These are phyloP conservation scores for Sarcodon sp. DNA, from an alignment of 768 basidiomycete species.

Conservation along the genomic window DNA sequence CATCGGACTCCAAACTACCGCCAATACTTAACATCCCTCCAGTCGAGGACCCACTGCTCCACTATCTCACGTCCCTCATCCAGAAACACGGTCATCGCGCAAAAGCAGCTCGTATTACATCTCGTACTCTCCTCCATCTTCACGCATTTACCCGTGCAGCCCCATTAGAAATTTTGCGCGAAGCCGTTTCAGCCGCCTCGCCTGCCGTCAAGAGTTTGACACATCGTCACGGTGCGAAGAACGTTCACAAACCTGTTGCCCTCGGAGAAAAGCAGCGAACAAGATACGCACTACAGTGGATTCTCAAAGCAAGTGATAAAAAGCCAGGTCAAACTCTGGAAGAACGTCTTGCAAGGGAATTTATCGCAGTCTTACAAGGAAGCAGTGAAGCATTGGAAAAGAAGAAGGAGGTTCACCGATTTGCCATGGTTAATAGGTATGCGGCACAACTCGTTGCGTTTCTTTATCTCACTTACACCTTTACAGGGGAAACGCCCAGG, in stretches of 20 bases:
- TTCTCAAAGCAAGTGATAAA: slow-evolving; percentile 48
- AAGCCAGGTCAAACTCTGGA: slow-evolving; percentile 44
- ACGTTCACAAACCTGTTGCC: slow-evolving; percentile 50
- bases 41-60: slow-evolving; percentile 61
- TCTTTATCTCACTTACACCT: not conserved
- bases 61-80: slow-evolving; percentile 48
- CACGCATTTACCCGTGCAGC: slow-evolving; percentile 63
- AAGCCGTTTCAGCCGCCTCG: slow-evolving; percentile 54
- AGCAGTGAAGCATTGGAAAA: slow-evolving; percentile 43
- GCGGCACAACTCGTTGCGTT: slow-evolving; percentile 13
- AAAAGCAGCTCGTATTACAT: slow-evolving; percentile 39
- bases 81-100: slow-evolving; percentile 56
- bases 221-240: slow-evolving; percentile 53
- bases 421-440: slow-evolving; percentile 71
- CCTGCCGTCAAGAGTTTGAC: slow-evolving; percentile 57
- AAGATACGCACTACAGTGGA: slow-evolving; percentile 56
- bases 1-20: not conserved
- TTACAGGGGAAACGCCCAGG: not conserved
- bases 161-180: slow-evolving; percentile 68
- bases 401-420: slow-evolving; percentile 50
- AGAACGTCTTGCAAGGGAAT: slow-evolving; percentile 67
- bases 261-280: slow-evolving; percentile 74
- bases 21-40: slow-evolving; percentile 44
- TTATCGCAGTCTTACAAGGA: slow-evolving; percentile 58
- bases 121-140: slow-evolving; percentile 56